Base-by-base conservation (phyloP, 139 green algal species). In the Edaphochlamys debaryana region DNA sequence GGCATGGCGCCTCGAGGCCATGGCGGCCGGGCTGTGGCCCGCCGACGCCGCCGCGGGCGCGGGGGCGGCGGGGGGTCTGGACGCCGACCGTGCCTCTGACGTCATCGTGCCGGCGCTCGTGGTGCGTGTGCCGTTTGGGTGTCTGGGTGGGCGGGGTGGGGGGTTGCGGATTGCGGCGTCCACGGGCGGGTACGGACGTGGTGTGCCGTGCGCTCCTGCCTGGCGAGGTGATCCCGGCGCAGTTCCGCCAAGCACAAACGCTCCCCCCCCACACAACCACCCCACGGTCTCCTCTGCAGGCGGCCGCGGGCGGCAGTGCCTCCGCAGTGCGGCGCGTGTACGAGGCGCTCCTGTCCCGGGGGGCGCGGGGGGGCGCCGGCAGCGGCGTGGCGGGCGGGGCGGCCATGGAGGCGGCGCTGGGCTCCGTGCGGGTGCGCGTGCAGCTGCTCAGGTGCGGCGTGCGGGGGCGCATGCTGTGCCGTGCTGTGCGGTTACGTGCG, bases 21-120 rank as follows among this genome's bases (percentile, higher is more conserved):
- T 91, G 36, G 93, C 94, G 19, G 88, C 90, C 20, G 95, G 95
- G 29, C 77, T 89, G 45, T 98, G 94, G 95, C 93, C 93, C 15
- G 41, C 75, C 38, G 45, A 4, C 0, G n/a, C 4, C 56, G 74
- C 40, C 17, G 52, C 29, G 0, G 58, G 25, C 25, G 77, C 60
- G 23, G 32, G 64, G 23, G 41, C 11, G 20, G 71, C 17, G n/a
- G 22, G 56, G 34, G 74, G 63, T 23, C 32, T 82, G 8, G 68
- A 69, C 32, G 40, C 40, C 2, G 80, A 69, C 4, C 70, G 69
- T 13, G 34, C 42, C 9, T 71, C 54, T 40, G 67, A 79, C 3
- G 19, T 62, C 38, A 78, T 74, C 52, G 67, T 85, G 30, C 54
- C n/a, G n/a, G 67, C 79, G 32, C 69, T 86, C 0, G 37, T 67